Evolutionary conservation across 768 basidiomycete genomes (phyloP), one percentile per base, ranked within the genome.

Genomic region (Gloeophyllum trabeum): DNA sequence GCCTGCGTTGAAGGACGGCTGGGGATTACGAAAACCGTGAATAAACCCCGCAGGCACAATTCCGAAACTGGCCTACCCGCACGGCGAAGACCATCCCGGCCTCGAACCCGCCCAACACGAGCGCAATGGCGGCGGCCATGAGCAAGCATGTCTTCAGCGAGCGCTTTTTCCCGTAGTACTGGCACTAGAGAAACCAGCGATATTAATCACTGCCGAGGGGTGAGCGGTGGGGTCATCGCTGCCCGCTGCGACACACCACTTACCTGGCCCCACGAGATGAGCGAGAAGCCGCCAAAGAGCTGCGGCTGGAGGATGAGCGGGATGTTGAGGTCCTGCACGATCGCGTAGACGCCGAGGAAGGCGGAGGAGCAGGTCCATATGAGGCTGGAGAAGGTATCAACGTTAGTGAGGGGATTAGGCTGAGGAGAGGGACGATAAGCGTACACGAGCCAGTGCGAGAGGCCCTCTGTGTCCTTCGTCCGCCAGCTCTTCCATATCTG

Each of bases 401-500:
- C n/a, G 23, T 28, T 40, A 2, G 22, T 5, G 14, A 24, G 16
- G 35, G 6, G 5, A 30, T 18, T 24, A 44, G 19, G 4, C 7
- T n/a, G 13, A 24, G 12, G 23, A 4, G 13, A 5, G 7, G 16
- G 14, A 18, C 5, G n/a, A 16, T 1, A 28, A 24, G 37, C 54
- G 30, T 55, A 79, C 81, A 86, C 72, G 24, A 90, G 67, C 57
- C 61, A 73, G 12, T 66, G 70, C 1, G 83, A 86, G 6, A 89
- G 63, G 0, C 87, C 86, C 21, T 73, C 65, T 0, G 80, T 83
- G 19, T 73, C 75, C 51, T 86, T 81, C 16, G 65, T 63, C 25
- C 73, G 66, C 63, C 73, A 81, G 48, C 72, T 81, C 58, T 89
- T 86, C 73, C 76, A 73, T 23, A 79, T 64, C 49, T 81, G 78